A percentile compares a stretch with the other conserved stretches of the same genome.
phyloP scores from a whole-genome alignment of 2,329 filamentous ascomycete species.

The Sporothrix sp. region DNA sequence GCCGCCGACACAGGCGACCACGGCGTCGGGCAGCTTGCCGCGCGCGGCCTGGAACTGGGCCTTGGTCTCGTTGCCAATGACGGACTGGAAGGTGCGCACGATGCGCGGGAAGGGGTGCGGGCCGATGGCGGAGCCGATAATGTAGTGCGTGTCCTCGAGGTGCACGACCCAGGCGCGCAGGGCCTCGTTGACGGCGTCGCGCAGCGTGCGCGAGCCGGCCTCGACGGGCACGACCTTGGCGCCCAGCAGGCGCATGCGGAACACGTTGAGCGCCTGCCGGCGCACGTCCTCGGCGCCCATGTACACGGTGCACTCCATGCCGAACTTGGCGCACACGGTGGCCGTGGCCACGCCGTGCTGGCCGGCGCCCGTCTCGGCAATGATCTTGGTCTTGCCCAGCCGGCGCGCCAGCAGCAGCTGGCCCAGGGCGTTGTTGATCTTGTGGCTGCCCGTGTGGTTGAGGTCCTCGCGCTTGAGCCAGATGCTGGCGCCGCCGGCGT shows the following conservation, averaged over 20 bases:
- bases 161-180: constrained; percentile 88
- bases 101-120: constrained; percentile 98
- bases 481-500: constrained; percentile 88
- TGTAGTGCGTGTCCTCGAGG: constrained; percentile 92
- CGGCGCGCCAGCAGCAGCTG: constrained; percentile 79
- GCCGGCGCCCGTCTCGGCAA: constrained; percentile 93
- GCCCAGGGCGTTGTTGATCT: constrained; percentile 97
- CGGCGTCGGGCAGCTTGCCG: constrained; percentile 86
- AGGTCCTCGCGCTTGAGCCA: constrained; percentile 97
- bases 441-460: constrained; percentile 96
- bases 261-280: constrained; percentile 92
- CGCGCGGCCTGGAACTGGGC: constrained; percentile 75
- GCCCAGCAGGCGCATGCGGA: constrained; percentile 93
- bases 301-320: constrained; percentile 95
- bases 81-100: constrained; percentile 91
- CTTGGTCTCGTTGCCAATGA: constrained; percentile 93
- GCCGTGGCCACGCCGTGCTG: constrained; percentile 97
- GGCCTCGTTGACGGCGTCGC: constrained; percentile 90
- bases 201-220: constrained; percentile 72
- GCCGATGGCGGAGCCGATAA: constrained; percentile 94
- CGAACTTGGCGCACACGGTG: constrained; percentile 95
- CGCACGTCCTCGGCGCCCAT: constrained; percentile 98
- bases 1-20: constrained; percentile 92
- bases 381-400: constrained; percentile 92
- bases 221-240: constrained; percentile 90